Evolutionary conservation across 495 filamentous ascomycete species (phyloP).

Genomic region (Hypoxylon intermedium): DNA sequence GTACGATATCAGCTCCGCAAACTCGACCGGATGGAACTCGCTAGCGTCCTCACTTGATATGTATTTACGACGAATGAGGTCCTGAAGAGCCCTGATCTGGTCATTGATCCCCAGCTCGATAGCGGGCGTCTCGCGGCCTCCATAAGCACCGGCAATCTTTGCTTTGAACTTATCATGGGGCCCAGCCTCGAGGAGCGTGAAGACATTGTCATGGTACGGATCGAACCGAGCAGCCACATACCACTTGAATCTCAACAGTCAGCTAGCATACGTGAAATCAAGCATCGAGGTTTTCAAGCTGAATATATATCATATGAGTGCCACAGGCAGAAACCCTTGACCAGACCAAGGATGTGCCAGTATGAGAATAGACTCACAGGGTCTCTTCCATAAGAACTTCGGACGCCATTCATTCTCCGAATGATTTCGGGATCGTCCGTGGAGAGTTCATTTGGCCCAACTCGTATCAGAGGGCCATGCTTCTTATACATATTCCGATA

Average conservation of each 20-base stretch:
- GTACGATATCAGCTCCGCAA: conserved; percentile 53
- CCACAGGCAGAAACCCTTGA: background rate
- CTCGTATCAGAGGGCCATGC: conserved; percentile 51
- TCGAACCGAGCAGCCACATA: conserved; percentile 53
- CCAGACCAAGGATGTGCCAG: background rate
- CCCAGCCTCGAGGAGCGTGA: conserved; percentile 37
- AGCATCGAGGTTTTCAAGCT: background rate
- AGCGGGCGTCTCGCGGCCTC: conserved; percentile 31
- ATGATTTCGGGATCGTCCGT: conserved; percentile 54
- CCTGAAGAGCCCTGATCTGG: conserved; percentile 53
- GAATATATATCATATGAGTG: background rate
- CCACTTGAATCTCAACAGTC: conserved; percentile 38
- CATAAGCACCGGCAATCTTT: conserved; percentile 35
- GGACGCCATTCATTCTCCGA: conserved; percentile 3
- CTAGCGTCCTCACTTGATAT: conserved; percentile 60
- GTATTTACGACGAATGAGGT: conserved; percentile 54
- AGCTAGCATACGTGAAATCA: background rate
- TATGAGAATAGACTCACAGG: conserved; percentile 14
- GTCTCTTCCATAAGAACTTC: conserved; percentile 42
- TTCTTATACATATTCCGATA: conserved; percentile 20
- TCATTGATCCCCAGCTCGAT: conserved; percentile 57
- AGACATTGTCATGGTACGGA: conserved; percentile 49
- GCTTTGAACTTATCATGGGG: conserved; percentile 42
- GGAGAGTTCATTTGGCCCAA: conserved; percentile 52
- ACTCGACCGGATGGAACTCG: conserved; percentile 47